Conservation (phyloP, 306 rosid species). For the Castanea sativa region DNA sequence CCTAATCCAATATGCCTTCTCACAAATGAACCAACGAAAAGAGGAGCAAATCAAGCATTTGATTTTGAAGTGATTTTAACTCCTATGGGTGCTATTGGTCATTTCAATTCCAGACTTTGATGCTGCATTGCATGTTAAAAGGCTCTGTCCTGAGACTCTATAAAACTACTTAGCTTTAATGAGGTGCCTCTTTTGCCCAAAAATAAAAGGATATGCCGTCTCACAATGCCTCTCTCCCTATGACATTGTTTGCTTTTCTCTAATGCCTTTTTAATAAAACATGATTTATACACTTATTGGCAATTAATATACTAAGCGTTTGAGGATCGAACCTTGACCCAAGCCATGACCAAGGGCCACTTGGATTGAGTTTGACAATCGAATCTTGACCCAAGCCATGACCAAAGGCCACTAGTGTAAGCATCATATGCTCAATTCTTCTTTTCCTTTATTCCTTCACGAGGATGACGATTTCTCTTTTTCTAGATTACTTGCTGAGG, state of each 20-base stretch:
- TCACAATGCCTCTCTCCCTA: slow-evolving; percentile 35
- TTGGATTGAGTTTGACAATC: slow-evolving; percentile 19
- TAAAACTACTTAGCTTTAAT: no score
- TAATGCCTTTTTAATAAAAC: slow-evolving; percentile 5
- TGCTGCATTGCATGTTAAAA: no score
- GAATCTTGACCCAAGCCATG: slow-evolving; percentile 35
- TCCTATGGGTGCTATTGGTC: no score
- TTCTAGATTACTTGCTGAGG: background rate
- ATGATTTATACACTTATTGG: background rate
- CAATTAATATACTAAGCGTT: slow-evolving; percentile 11
- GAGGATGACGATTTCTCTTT: slow-evolving; percentile 20
- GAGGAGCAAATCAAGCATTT: no score
- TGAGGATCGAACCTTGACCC: slow-evolving; percentile 35
- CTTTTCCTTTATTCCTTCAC: slow-evolving; percentile 29
- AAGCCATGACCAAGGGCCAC: slow-evolving; percentile 34
- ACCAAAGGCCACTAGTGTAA: slow-evolving; percentile 36
- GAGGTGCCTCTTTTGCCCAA: no score
- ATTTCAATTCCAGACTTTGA: no score
- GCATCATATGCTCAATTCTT: slow-evolving; percentile 44
- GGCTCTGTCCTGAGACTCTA: no score
- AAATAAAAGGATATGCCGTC: slow-evolving; percentile 10
- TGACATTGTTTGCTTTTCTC: slow-evolving; percentile 12
- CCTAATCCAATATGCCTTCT: slow-evolving; percentile 30
- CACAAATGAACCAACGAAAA: background rate
- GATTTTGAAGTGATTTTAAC: no score